phyloP scores from a whole-genome alignment of 2,329 filamentous ascomycete genomes.

The Alternaria sp. region DNA sequence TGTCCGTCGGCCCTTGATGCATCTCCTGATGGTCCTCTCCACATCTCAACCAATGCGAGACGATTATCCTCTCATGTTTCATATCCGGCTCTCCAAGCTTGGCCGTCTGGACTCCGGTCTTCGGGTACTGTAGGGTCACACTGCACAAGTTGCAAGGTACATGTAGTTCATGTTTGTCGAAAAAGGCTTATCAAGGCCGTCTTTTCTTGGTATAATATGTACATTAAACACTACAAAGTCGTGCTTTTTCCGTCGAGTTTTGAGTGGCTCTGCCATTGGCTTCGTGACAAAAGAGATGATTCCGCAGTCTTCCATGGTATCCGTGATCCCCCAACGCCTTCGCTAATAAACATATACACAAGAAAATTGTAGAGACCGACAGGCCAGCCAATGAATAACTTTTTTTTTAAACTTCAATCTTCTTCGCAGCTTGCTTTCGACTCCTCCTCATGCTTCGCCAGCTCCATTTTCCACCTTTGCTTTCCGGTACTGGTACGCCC shows the following conservation, averaged over 20 bases:
- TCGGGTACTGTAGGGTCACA: neutral
- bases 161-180: neutral
- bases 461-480: constrained; percentile 28
- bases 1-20: neutral
- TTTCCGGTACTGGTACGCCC: constrained; percentile 25
- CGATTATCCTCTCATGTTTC: neutral
- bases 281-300: constrained; percentile 25
- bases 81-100: constrained; percentile 14
- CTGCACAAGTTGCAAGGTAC: neutral
- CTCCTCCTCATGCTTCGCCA: constrained; percentile 35
- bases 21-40: neutral
- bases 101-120: constrained; percentile 5
- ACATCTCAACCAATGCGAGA: neutral
- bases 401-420: constrained; percentile 2
- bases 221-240: constrained; percentile 16
- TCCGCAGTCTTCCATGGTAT: constrained; percentile 8
- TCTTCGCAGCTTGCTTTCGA: constrained; percentile 16
- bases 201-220: constrained; percentile 5
- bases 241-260: neutral
- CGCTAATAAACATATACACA: constrained; percentile 26
- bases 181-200: constrained; percentile 1
- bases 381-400: constrained; percentile 7
- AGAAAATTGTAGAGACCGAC: constrained; percentile 7
- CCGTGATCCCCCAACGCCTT: constrained; percentile 25
- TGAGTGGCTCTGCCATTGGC: constrained; percentile 6